Evolutionary conservation across 306 rosid genomes (phyloP).

Genomic region (Ormosia semicastrata): DNA sequence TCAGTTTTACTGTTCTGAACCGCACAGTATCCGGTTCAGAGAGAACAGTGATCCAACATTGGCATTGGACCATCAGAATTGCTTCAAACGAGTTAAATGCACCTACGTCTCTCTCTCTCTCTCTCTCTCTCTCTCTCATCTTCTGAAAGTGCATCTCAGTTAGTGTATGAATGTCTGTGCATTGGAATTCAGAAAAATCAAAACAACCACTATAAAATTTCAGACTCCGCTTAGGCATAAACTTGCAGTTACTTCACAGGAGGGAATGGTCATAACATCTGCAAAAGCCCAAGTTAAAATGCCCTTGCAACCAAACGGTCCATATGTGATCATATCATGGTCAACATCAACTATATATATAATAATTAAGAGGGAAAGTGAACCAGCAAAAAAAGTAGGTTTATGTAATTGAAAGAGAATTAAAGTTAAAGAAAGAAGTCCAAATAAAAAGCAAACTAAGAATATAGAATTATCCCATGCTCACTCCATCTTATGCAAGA

Average conservation of each 20-base stretch:
- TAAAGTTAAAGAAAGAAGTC: slow-evolving; percentile 29
- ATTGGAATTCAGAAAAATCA: slow-evolving; percentile 28
- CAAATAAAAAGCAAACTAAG: slow-evolving; percentile 46
- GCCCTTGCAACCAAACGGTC: slow-evolving; percentile 6
- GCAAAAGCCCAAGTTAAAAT: not conserved
- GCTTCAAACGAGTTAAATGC: slow-evolving; percentile 36
- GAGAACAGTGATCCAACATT: slow-evolving; percentile 48
- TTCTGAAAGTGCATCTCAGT: not conserved
- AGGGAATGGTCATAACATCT: not conserved
- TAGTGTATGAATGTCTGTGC: slow-evolving; percentile 9
- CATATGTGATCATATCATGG: not conserved
- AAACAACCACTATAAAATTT: slow-evolving; percentile 3
- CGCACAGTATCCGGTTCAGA: slow-evolving; percentile 58
- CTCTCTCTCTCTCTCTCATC: not conserved
- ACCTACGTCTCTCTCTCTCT: not conserved
- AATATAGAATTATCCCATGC: slow-evolving; percentile 61
- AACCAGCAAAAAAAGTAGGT: slow-evolving; percentile 42
- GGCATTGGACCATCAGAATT: slow-evolving; percentile 43
- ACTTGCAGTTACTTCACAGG: slow-evolving; percentile 22
- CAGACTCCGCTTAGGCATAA: slow-evolving; percentile 22
- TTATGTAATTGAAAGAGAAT: slow-evolving; percentile 44
- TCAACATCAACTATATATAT: slow-evolving; percentile 8
- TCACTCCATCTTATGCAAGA: slow-evolving; percentile 49
- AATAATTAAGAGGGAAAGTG: slow-evolving; percentile 7
- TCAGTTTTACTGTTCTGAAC: slow-evolving; percentile 46